These are phyloP conservation scores for Zygoascus sp. DNA, from an alignment of 1,139 yeast species.

Conservation along the genomic window DNA sequence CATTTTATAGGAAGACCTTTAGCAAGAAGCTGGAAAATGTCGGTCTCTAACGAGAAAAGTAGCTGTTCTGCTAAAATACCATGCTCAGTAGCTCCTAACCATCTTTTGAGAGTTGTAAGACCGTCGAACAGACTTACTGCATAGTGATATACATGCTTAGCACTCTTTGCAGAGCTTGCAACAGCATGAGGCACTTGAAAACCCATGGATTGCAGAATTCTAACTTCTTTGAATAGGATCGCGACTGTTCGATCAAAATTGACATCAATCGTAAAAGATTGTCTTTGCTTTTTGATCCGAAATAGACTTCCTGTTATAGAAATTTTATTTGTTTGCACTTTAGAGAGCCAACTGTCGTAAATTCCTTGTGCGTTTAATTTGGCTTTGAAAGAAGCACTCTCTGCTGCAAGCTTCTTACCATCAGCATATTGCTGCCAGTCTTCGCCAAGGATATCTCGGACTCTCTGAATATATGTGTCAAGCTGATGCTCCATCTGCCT, in stretches of 20 bases:
- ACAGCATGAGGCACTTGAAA: slow-evolving; percentile 56
- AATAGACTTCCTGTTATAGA: slow-evolving; percentile 41
- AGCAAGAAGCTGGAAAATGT: slow-evolving; percentile 34
- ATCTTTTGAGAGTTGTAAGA: slow-evolving; percentile 34
- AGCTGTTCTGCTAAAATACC: slow-evolving; percentile 41
- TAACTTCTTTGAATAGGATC: slow-evolving; percentile 49
- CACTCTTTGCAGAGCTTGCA: slow-evolving; percentile 42
- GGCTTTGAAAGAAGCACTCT: slow-evolving; percentile 43
- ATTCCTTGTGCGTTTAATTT: slow-evolving; percentile 44
- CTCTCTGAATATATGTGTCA: slow-evolving; percentile 39
- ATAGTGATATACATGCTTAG: slow-evolving; percentile 51
- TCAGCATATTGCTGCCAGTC: slow-evolving; percentile 75
- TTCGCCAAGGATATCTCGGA: slow-evolving; percentile 56
- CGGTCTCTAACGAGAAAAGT: slow-evolving; percentile 39
- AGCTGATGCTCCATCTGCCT: slow-evolving; percentile 46
- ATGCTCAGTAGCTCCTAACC: slow-evolving; percentile 27
- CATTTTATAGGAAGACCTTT: slow-evolving; percentile 45
- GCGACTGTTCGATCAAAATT: slow-evolving; percentile 52
- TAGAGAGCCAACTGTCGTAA: slow-evolving; percentile 46
- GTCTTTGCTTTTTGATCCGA: slow-evolving; percentile 31
- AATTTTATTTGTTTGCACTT: slow-evolving; percentile 25
- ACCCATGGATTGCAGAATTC: slow-evolving; percentile 49
- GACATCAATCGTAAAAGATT: slow-evolving; percentile 28
- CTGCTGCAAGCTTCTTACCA: slow-evolving; percentile 59
- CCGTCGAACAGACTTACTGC: slow-evolving; percentile 54